phyloP scores from a whole-genome alignment of 2,329 filamentous ascomycete genomes.

The Penicillium hesseltinei region DNA sequence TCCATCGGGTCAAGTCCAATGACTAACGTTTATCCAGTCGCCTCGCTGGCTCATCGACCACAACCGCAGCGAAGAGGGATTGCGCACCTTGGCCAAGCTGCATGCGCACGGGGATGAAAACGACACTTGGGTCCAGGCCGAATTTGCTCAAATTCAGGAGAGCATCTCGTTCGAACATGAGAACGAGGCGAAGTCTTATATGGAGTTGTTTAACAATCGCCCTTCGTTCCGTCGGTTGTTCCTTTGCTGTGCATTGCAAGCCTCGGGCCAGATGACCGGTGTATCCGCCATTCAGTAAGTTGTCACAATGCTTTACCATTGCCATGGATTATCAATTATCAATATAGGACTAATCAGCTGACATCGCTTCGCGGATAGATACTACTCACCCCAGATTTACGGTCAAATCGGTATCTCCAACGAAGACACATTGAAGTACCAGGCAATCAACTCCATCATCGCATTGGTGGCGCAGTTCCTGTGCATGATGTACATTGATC shows the following conservation, averaged over 20 bases:
- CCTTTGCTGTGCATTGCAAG: slow-evolving; percentile 67
- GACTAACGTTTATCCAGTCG: slow-evolving; percentile 32
- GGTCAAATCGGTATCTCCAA: slow-evolving; percentile 65
- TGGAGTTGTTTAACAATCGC: slow-evolving; percentile 64
- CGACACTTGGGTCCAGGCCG: slow-evolving; percentile 69
- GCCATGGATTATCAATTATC: too few species aligned
- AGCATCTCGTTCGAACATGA: slow-evolving; percentile 65
- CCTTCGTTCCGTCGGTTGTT: slow-evolving; percentile 71
- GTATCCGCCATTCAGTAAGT: slow-evolving; percentile 65
- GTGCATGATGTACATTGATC: slow-evolving; percentile 66
- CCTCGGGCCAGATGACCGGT: slow-evolving; percentile 73
- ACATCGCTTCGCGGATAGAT: slow-evolving; percentile 35
- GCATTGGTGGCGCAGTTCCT: slow-evolving; percentile 66
- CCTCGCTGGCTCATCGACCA: slow-evolving; percentile 75
- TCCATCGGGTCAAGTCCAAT: not conserved
- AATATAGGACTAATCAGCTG: not conserved
- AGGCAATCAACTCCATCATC: slow-evolving; percentile 71
- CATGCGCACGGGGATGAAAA: slow-evolving; percentile 66
- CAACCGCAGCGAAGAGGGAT: slow-evolving; percentile 62
- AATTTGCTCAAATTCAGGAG: slow-evolving; percentile 69
- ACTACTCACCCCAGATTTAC: slow-evolving; percentile 68
- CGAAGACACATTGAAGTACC: slow-evolving; percentile 68
- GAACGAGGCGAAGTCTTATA: slow-evolving; percentile 67
- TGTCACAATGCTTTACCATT: too few species aligned
- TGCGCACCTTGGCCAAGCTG: slow-evolving; percentile 65